Evolutionary conservation across 164 flowering plant species (phyloP).

Genomic region (Magnolia kwangsiensis): DNA sequence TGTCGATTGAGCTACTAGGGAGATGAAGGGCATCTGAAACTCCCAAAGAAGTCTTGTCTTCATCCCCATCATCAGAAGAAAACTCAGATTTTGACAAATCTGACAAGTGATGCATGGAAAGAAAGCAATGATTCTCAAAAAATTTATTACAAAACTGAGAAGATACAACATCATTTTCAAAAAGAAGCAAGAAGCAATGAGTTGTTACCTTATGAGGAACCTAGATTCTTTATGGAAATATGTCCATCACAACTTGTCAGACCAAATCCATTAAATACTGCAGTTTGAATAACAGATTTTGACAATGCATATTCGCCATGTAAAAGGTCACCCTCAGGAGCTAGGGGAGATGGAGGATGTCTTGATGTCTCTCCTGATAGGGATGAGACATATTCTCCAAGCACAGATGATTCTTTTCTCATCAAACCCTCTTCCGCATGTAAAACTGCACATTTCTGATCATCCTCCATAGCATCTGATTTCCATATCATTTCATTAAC

Average conservation of each 20-base stretch:
- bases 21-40: too few relatives aligned
- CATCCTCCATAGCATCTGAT: constrained; percentile 17
- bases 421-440: constrained; percentile 22
- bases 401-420: constrained; percentile 35
- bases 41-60: too few relatives aligned
- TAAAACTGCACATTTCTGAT: constrained; percentile 7
- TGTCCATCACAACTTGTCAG: constrained; percentile 74
- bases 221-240: too few relatives aligned
- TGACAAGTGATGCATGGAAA: too few relatives aligned
- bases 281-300: constrained; percentile 17
- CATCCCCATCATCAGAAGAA: too few relatives aligned
- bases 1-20: too few relatives aligned
- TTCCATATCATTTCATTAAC: constrained; percentile 18
- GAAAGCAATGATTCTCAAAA: too few relatives aligned
- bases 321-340: constrained; percentile 26
- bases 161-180: too few relatives aligned
- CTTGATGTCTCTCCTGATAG: constrained; percentile 38
- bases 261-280: constrained; percentile 60
- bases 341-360: constrained; percentile 18
- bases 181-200: too few relatives aligned
- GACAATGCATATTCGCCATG: constrained; percentile 16
- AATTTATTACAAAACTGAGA: too few relatives aligned
- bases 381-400: constrained; percentile 53
- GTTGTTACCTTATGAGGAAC: too few relatives aligned
- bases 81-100: too few relatives aligned